Percentiles rank a stretch among this genome's conserved stretches.
phyloP scores from a whole-genome alignment of 2,329 filamentous ascomycete species.

The Pseudogymnoascus sp. region DNA sequence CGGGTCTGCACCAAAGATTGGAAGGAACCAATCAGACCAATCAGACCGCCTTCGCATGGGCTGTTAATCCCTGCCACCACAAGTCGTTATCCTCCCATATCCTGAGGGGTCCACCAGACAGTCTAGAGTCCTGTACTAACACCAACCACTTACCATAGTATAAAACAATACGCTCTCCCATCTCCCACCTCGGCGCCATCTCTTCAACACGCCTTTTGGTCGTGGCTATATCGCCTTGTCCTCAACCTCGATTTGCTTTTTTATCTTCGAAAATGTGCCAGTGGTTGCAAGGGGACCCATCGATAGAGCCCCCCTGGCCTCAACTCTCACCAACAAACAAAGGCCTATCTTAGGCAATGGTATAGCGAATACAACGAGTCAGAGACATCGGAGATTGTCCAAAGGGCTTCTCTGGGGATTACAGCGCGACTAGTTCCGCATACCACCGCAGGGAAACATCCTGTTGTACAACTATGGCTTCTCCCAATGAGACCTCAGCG shows the following conservation, averaged over 20 bases:
- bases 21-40: neutral
- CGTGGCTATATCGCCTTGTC: neutral
- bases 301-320: conserved; percentile 9
- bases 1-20: neutral
- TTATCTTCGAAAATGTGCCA: conserved; percentile 4
- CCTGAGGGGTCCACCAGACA: conserved; percentile 1
- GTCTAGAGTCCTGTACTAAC: neutral
- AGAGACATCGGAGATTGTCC: neutral
- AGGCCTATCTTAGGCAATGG: neutral
- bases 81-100: conserved; percentile 3
- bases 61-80: neutral
- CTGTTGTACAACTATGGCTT: neutral
- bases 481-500: neutral
- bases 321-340: neutral
- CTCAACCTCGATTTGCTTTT: neutral
- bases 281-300: conserved; percentile 4
- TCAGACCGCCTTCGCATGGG: neutral
- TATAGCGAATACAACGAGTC: neutral
- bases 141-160: neutral
- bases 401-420: neutral
- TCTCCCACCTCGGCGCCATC: conserved; percentile 3
- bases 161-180: conserved; percentile 1
- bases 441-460: neutral
- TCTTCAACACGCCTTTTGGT: neutral
- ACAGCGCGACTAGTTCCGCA: neutral